Evolutionary conservation across 2,329 filamentous ascomycete species (phyloP), one percentile per base, ranked within the genome.

Genomic region (Lanzia echinophila): DNA sequence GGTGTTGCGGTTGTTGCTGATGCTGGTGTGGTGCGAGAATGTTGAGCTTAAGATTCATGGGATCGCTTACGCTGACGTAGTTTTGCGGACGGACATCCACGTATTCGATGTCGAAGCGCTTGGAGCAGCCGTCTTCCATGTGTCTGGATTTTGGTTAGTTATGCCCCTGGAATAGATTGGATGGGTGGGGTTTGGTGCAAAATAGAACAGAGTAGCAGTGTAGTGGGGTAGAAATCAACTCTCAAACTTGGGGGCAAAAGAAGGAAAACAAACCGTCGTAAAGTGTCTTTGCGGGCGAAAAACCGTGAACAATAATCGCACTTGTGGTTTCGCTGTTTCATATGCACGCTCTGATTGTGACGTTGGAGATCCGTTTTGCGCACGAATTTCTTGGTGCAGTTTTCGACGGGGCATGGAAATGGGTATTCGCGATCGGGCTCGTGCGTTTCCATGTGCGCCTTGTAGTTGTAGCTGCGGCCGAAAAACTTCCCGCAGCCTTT

Each of bases 371-470:
- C 90, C 1, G 90, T 91, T 70, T 87, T 90, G 62, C 90, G 80
- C 17, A 89, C 87, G 69, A 95, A 95, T 49, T 81, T 81, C 71
- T 86, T 89, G 60, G 72, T 77, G 70, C 90, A 96, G 50, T 77
- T 79, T 2, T 76, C 69, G 31, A 82, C 72, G 1, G 73, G 73
- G 69, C 90, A 95, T 1, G 77, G 75, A 64, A 89, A 86, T 0
- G 84, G 83, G 63, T 87, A 88, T 63, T 82, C 81, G 54, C 86
- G 78, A 56, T 81, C 78, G 13, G 88, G 83, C 65, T 94, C 83
- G 66, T 96, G 90, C 1, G 84, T 91, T 65, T 91, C 86, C 77
- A 91, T 79, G 68, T 95, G 90, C 31, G 89, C 87, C 65, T 88
- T 90, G 72, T 85, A 89, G 71, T 95, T 95, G 73, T 92, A 95